Conservation (phyloP, 768 basidiomycete genomes). For the Rhizopogon vinicolor region DNA sequence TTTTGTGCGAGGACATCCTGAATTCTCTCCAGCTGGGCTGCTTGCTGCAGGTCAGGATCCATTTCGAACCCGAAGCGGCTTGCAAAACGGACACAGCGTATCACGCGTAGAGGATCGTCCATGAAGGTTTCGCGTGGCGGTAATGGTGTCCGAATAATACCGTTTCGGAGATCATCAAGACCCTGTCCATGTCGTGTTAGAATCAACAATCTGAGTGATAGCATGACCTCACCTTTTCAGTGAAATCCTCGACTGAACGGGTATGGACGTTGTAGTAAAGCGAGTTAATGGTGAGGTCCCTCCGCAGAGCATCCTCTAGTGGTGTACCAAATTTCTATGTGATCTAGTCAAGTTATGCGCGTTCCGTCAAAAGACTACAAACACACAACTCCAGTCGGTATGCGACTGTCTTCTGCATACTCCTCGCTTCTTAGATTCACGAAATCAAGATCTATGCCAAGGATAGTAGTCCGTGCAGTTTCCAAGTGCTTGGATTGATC, state of each 20-base stretch:
- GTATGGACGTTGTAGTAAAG: slow-evolving; percentile 96
- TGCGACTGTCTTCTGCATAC: slow-evolving; percentile 83
- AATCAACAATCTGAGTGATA: slow-evolving; percentile 4
- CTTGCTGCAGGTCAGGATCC: slow-evolving; percentile 59
- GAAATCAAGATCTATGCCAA: slow-evolving; percentile 84
- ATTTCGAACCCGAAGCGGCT: slow-evolving; percentile 84
- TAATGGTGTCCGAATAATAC: slow-evolving; percentile 84
- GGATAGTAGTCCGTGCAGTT: slow-evolving; percentile 80
- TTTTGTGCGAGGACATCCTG: slow-evolving; percentile 71
- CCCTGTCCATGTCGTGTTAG: slow-evolving; percentile 46
- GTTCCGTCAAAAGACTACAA: not conserved
- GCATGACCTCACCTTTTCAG: slow-evolving; percentile 52
- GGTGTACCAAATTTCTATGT: slow-evolving; percentile 87
- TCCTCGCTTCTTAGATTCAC: slow-evolving; percentile 93
- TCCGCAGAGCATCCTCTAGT: slow-evolving; percentile 79
- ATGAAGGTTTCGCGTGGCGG: slow-evolving; percentile 83
- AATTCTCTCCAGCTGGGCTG: slow-evolving; percentile 56
- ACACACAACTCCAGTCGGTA: slow-evolving; percentile 83
- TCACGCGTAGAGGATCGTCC: slow-evolving; percentile 92
- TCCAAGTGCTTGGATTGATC: slow-evolving; percentile 98
- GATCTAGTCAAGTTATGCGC: slow-evolving; percentile 3
- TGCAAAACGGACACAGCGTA: slow-evolving; percentile 88
- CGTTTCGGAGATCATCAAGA: slow-evolving; percentile 72
- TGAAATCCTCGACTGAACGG: slow-evolving; percentile 80
- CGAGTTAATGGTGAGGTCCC: slow-evolving; percentile 94